Percentiles rank a stretch among this genome's conserved stretches.
These are phyloP conservation scores for Cicer pinnatifidum DNA, from an alignment of 306 rosid species.

Conservation along the genomic window DNA sequence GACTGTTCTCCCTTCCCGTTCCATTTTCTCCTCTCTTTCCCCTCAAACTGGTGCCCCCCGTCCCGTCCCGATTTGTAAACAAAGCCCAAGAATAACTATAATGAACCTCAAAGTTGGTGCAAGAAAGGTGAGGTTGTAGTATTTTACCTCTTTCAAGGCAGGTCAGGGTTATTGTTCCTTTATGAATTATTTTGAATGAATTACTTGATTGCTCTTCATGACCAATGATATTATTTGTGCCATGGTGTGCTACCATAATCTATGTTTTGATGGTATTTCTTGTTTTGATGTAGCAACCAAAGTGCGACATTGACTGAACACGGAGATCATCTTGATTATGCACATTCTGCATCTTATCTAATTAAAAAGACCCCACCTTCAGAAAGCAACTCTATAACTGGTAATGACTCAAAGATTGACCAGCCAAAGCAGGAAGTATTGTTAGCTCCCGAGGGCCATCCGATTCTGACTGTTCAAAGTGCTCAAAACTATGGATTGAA, in stretches of 20 bases:
- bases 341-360: conserved; percentile 48
- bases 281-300: conserved; percentile 56
- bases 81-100: conserved; percentile 14
- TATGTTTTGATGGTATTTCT: conserved; percentile 33
- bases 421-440: conserved; percentile 55
- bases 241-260: conserved; percentile 23
- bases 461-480: conserved; percentile 46
- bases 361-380: conserved; percentile 48
- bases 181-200: conserved; percentile 22
- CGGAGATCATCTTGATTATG: conserved; percentile 52
- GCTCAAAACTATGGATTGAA: conserved; percentile 55
- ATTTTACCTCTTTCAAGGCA: conserved; percentile 25
- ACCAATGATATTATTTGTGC: conserved; percentile 21
- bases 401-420: conserved; percentile 53
- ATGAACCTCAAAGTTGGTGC: conserved; percentile 19
- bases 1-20: not conserved
- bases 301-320: conserved; percentile 44
- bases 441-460: conserved; percentile 53
- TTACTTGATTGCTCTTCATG: conserved; percentile 33
- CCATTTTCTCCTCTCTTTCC: not conserved
- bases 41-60: not conserved
- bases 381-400: conserved; percentile 48
- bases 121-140: conserved; percentile 19
- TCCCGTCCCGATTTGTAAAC: not conserved
- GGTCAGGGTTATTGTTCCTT: conserved; percentile 26